A percentile compares a stretch with the other conserved stretches of the same genome.
Evolutionary conservation across 106 monocot genomes (phyloP).

Genomic region (Dendrobium chrysotoxum): DNA sequence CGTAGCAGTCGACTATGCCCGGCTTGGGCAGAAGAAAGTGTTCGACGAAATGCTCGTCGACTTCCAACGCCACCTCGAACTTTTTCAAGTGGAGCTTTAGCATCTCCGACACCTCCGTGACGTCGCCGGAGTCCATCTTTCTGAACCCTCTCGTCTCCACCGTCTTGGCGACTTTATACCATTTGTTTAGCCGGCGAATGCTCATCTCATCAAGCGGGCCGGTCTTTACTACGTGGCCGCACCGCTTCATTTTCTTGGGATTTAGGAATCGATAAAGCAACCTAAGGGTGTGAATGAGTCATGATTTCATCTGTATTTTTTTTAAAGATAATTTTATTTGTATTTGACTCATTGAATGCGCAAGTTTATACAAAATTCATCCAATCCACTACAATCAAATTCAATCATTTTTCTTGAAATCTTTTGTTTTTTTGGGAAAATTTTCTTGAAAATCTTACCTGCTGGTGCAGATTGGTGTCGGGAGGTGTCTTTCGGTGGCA

Average conservation of each 20-base stretch:
- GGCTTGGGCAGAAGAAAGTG: conserved; percentile 65
- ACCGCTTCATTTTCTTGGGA: conserved; percentile 36
- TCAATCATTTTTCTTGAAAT: too few relatives aligned
- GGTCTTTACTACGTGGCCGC: too few relatives aligned
- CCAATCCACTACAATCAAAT: too few relatives aligned
- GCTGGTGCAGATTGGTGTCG: conserved; percentile 52
- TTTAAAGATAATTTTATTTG: too few relatives aligned
- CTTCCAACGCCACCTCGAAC: conserved; percentile 49
- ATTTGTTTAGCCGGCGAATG: background rate
- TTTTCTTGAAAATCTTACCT: conserved; percentile 24
- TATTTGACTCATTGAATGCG: background rate
- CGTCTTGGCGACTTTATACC: conserved; percentile 49
- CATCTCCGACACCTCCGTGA: conserved; percentile 47
- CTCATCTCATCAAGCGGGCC: background rate
- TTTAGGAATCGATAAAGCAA: conserved; percentile 36
- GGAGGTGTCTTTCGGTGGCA: conserved; percentile 48
- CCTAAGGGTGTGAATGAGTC: too few relatives aligned
- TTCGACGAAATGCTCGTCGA: conserved; percentile 58
- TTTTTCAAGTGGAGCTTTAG: conserved; percentile 39
- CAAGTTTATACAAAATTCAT: too few relatives aligned
- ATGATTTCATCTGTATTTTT: too few relatives aligned
- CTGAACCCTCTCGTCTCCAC: conserved; percentile 53
- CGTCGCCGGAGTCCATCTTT: conserved; percentile 62
- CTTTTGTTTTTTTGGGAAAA: too few relatives aligned
- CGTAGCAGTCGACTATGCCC: conserved; percentile 55